phyloP scores from a whole-genome alignment of 192 early-diverging fungal species.

The Rhizophagus sp. region DNA sequence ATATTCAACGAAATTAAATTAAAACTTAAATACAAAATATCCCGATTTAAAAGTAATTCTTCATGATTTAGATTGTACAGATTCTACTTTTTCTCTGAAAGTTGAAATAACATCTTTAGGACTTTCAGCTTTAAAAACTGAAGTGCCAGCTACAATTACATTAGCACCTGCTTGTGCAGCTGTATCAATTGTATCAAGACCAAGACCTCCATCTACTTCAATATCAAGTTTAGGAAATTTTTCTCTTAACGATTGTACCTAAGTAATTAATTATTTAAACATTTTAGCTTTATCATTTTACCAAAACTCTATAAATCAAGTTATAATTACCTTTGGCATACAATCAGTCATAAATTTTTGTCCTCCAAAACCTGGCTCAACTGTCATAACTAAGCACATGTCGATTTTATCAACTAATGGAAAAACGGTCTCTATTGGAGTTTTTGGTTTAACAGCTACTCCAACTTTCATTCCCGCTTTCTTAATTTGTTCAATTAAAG shows the following conservation, averaged over 20 bases:
- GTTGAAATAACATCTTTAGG: conserved; percentile 72
- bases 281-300: background rate
- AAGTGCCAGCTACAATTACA: conserved; percentile 95
- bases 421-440: conserved; percentile 64
- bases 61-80: conserved; percentile 36
- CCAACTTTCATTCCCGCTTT: conserved; percentile 89
- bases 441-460: conserved; percentile 89
- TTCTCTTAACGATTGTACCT: conserved; percentile 66
- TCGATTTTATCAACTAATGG: conserved; percentile 67
- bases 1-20: no score
- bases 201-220: conserved; percentile 93
- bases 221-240: conserved; percentile 87
- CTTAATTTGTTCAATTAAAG: conserved; percentile 81
- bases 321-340: conserved; percentile 73
- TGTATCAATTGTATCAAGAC: conserved; percentile 79
- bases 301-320: background rate
- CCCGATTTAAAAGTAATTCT: background rate
- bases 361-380: conserved; percentile 97
- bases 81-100: conserved; percentile 60
- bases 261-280: conserved; percentile 6
- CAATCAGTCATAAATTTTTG: conserved; percentile 90
- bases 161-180: conserved; percentile 91
- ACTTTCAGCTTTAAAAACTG: conserved; percentile 77
- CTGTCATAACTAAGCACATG: conserved; percentile 95
- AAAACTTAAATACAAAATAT: no score